These are phyloP conservation scores for Aulographum hederae DNA, from an alignment of 2,329 filamentous ascomycete species.

Conservation along the genomic window DNA sequence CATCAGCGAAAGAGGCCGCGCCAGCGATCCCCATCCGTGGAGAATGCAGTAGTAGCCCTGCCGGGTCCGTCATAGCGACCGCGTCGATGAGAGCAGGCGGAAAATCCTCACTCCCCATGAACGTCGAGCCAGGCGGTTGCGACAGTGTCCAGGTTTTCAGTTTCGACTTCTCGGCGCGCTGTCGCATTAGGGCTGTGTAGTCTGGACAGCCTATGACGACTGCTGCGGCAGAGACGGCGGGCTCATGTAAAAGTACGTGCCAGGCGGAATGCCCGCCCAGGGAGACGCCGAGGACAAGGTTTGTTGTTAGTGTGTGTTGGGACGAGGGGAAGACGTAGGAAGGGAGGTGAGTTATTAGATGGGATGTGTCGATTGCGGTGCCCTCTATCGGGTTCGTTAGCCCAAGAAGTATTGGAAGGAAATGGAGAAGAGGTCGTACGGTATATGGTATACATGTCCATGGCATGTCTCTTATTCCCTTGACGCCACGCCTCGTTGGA, in stretches of 20 bases:
- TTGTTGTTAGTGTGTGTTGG: conserved; percentile 21
- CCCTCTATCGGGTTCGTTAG: conserved; percentile 26
- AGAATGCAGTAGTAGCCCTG: conserved; percentile 44
- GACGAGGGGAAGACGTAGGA: conserved; percentile 38
- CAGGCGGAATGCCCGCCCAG: conserved; percentile 78
- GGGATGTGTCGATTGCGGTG: conserved; percentile 55
- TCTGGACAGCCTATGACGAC: conserved; percentile 81
- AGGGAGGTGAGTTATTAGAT: conserved; percentile 61
- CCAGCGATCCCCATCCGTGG: conserved; percentile 14
- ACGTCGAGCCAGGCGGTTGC: conserved; percentile 37
- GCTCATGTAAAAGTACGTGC: conserved; percentile 64
- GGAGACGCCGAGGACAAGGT: conserved; percentile 67
- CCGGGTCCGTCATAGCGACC: conserved; percentile 53
- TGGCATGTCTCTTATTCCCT: conserved; percentile 65
- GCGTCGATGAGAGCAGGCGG: conserved; percentile 47
- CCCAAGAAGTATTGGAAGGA: background rate
- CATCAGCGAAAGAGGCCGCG: conserved; percentile 14
- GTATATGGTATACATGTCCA: conserved; percentile 78
- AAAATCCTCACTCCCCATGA: conserved; percentile 65
- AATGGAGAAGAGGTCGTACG: conserved; percentile 18
- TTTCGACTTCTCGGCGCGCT: conserved; percentile 58
- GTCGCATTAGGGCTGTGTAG: conserved; percentile 60
- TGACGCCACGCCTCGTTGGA: conserved; percentile 65
- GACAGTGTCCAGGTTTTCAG: conserved; percentile 39
- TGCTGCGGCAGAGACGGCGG: conserved; percentile 59